A percentile compares a stretch with the other conserved stretches of the same genome.
Conservation (phyloP, 2,329 filamentous ascomycete species). For the Seiridium cupressi region DNA sequence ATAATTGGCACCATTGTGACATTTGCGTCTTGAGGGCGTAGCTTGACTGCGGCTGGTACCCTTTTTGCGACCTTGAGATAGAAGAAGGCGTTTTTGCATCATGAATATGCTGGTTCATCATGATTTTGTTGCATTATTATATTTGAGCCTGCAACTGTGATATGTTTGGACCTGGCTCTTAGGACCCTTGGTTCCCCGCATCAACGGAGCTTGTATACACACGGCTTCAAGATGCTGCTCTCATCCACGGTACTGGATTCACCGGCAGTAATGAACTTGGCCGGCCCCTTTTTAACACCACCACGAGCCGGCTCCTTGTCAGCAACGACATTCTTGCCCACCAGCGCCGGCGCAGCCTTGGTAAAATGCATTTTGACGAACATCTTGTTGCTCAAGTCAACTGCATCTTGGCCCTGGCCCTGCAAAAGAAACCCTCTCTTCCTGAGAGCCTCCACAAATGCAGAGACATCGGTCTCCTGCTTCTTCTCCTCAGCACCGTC, state of each 20-base stretch:
- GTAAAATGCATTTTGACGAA: slow-evolving; percentile 96
- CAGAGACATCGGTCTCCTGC: slow-evolving; percentile 79
- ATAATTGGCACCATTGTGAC: neutral
- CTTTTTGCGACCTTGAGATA: neutral
- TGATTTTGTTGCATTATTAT: neutral
- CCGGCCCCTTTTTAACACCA: slow-evolving; percentile 35
- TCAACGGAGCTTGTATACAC: slow-evolving; percentile 87
- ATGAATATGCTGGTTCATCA: neutral
- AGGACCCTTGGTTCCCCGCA: neutral
- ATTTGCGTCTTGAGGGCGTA: neutral
- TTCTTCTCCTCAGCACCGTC: slow-evolving; percentile 63
- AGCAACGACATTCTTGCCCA: slow-evolving; percentile 67
- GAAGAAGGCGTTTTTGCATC: neutral
- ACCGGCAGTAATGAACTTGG: slow-evolving; percentile 59
- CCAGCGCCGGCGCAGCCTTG: slow-evolving; percentile 73
- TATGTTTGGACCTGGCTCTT: no score
- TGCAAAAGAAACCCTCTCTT: slow-evolving; percentile 84
- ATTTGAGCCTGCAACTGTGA: no score
- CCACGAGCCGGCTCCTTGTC: slow-evolving; percentile 61
- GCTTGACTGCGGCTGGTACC: neutral
- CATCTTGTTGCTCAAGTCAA: slow-evolving; percentile 93
- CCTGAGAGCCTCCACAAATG: slow-evolving; percentile 80
- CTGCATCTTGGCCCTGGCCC: slow-evolving; percentile 54
- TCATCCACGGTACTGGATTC: slow-evolving; percentile 61
- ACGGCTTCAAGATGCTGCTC: slow-evolving; percentile 76